Base-by-base conservation (phyloP, 257 asterid genomes). In the Nicotiana noctiflora region DNA sequence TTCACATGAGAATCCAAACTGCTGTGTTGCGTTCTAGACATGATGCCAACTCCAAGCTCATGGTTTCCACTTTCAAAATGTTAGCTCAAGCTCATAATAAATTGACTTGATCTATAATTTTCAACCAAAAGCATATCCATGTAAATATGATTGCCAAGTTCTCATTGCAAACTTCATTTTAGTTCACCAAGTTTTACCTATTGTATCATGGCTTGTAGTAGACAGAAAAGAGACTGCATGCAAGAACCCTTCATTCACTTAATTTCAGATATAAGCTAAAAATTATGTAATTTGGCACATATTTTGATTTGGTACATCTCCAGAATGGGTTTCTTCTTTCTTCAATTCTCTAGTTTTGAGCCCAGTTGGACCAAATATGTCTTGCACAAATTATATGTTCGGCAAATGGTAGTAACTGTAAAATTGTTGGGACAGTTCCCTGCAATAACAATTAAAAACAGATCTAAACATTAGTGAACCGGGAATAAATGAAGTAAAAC, bases 81-180 rank as follows among this genome's bases (percentile, higher is more conserved):
- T 46, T 77, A 66, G 53, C 40, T 27, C 25, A n/a, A 1, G 3
- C 82, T 27, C 52, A 77, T 37, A 56, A 82, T 57, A 40, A 67
- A 66, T 57, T 66, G 75, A 57, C 80, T 57, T 77, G 56, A 64
- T 56, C 82, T 82, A 82, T 27, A 77, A 64, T 3, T 31, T 66
- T 67, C 29, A 82, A 29, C 66, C 44, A 67, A 67, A 55, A 61
- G 18, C 80, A 81, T 59, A 37, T n/a, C 18, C 15, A 23, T 11
- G 17, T 37, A 57, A 74, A 9, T 75, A 34, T 57, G 51, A 23
- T 23, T 14, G 40, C 10, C 29, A 17, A 61, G 6, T 81, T 57
- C 51, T 21, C 49, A 2, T 9, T 5, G 23, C 53, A 40, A 32
- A 40, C 13, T 70, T 70, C 77, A 44, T 44, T 44, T 44, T 44